Conservation (phyloP, 768 basidiomycete species). For the Mycena maculata region DNA sequence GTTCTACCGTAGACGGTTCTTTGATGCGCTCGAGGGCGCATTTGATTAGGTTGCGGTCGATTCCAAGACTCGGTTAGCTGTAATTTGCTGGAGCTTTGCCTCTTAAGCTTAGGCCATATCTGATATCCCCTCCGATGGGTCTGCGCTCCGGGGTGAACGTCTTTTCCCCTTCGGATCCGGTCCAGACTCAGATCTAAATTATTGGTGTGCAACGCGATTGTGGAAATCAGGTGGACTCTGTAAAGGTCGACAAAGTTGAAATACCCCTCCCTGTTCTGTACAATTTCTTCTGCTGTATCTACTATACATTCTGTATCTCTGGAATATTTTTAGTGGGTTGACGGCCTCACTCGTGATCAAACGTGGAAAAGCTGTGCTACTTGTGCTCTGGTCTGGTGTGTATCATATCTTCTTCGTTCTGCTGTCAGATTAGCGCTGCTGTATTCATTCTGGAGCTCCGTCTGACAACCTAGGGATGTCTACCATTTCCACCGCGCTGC, state of each 20-base stretch:
- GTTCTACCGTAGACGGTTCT: conserved; percentile 20
- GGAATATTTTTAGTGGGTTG: conserved; percentile 20
- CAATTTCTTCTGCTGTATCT: conserved; percentile 24
- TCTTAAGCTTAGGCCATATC: too few species aligned
- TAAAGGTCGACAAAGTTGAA: too few species aligned
- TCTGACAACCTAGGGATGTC: conserved; percentile 60
- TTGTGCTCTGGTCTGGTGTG: neutral
- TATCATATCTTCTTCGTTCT: neutral
- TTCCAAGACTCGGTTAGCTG: too few species aligned
- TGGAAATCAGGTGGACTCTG: too few species aligned
- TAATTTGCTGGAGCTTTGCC: too few species aligned
- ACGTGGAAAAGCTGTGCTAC: conserved; percentile 4
- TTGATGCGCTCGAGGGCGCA: conserved; percentile 32
- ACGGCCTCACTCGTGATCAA: conserved; percentile 16
- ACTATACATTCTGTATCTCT: conserved; percentile 24
- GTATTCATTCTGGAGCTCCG: neutral
- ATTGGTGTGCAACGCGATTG: too few species aligned
- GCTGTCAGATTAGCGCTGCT: neutral
- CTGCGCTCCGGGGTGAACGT: too few species aligned
- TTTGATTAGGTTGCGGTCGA: conserved; percentile 17
- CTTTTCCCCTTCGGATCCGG: too few species aligned
- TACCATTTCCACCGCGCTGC: conserved; percentile 87
- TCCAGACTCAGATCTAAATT: too few species aligned
- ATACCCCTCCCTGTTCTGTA: conserved; percentile 5
- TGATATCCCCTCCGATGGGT: too few species aligned